phyloP scores from a whole-genome alignment of 2,329 filamentous ascomycete species.

The Sclerotinia trifoliorum region DNA sequence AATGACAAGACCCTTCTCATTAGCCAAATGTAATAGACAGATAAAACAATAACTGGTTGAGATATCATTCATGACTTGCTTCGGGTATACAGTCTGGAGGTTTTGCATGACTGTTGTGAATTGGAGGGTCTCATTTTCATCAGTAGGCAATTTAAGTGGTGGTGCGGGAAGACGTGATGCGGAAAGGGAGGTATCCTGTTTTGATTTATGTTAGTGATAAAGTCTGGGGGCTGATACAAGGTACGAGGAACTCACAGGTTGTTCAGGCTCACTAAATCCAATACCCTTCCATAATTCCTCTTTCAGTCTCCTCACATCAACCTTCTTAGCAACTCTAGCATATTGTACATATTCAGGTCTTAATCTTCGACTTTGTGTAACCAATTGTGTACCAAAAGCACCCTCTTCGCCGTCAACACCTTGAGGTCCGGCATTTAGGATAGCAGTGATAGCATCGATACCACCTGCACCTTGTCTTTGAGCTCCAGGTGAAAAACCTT shows the following conservation, averaged over 20 bases:
- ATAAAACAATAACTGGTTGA: conserved; percentile 95
- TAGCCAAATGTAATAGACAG: conserved; percentile 70
- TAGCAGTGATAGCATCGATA: conserved; percentile 50
- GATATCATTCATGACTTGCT: conserved; percentile 85
- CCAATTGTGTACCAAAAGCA: conserved; percentile 64
- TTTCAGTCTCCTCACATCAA: conserved; percentile 66
- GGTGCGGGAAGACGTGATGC: conserved; percentile 40
- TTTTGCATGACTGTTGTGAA: conserved; percentile 93
- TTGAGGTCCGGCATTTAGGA: conserved; percentile 50
- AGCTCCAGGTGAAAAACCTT: conserved; percentile 70
- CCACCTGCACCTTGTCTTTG: conserved; percentile 46
- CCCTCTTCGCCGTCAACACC: conserved; percentile 42
- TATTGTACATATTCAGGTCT: conserved; percentile 70
- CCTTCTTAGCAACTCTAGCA: conserved; percentile 68
- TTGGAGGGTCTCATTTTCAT: conserved; percentile 58
- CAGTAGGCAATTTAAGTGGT: conserved; percentile 37
- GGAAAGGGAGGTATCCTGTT: conserved; percentile 17
- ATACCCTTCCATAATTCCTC: conserved; percentile 70
- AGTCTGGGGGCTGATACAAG: background rate
- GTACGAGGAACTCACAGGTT: conserved; percentile 44
- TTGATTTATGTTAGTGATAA: background rate
- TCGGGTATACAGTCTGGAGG: conserved; percentile 81
- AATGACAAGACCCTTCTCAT: conserved; percentile 70
- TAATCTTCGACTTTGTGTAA: conserved; percentile 62
- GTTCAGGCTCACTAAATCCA: conserved; percentile 51